phyloP scores from a whole-genome alignment of 2,329 filamentous ascomycete species.

The Phaeosphaeriaceae sp. region DNA sequence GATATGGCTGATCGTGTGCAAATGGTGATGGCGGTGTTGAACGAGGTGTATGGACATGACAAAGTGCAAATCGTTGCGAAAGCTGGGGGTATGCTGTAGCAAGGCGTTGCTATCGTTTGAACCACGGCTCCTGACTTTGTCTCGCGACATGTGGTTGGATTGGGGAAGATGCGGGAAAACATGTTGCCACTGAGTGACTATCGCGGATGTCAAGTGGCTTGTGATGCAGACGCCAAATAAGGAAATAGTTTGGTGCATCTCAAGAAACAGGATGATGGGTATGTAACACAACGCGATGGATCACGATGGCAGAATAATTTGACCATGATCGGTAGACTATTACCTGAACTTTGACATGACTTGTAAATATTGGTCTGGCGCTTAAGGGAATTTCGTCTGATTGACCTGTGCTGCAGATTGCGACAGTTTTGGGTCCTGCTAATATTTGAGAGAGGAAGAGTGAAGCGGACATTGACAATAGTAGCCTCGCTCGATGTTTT shows the following conservation, averaged over 20 bases:
- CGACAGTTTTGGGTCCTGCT: too few species aligned
- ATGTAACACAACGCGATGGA: not conserved
- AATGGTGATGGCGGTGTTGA: not conserved
- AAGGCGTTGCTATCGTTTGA: not conserved
- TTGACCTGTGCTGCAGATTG: too few species aligned
- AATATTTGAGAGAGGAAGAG: too few species aligned
- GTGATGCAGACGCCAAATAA: not conserved
- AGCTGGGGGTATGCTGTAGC: not conserved
- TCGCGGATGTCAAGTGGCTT: not conserved
- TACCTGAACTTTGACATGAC: not conserved
- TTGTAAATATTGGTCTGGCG: too few species aligned
- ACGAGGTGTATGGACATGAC: not conserved
- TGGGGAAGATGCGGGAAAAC: not conserved
- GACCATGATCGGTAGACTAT: not conserved
- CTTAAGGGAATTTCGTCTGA: too few species aligned
- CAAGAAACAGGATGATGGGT: not conserved
- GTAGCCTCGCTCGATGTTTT: too few species aligned
- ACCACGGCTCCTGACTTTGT: not conserved
- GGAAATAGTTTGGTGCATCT: slow-evolving; percentile 7
- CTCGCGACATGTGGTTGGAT: not conserved
- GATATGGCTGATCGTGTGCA: not conserved
- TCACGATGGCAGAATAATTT: not conserved
- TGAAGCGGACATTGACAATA: too few species aligned
- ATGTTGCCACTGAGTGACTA: not conserved
- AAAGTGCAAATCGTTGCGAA: not conserved